Evolutionary conservation across 2,329 filamentous ascomycete genomes (phyloP).

Genomic region (Berkeleyomyces rouxiae): DNA sequence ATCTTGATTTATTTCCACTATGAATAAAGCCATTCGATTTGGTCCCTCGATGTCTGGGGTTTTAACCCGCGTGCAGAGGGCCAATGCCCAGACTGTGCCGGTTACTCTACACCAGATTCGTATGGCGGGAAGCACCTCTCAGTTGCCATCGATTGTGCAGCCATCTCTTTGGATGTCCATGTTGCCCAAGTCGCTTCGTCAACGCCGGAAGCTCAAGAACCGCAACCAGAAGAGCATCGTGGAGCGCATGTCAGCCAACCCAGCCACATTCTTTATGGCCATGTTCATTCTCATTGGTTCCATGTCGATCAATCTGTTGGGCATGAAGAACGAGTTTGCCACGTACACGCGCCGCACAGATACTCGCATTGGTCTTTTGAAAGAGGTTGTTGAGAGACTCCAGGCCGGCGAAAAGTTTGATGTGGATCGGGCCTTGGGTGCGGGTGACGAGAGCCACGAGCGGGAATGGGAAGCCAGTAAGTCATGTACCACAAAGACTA

Average conservation of each 20-base stretch:
- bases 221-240: conserved; percentile 17
- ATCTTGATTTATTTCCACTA: not conserved
- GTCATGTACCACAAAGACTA: conserved; percentile 16
- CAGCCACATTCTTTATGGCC: conserved; percentile 65
- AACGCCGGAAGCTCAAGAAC: not conserved
- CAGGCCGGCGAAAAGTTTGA: conserved; percentile 64
- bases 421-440: conserved; percentile 66
- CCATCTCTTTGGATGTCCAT: conserved; percentile 52
- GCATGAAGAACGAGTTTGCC: conserved; percentile 56
- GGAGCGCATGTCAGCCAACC: conserved; percentile 33
- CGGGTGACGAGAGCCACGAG: conserved; percentile 59
- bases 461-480: conserved; percentile 74
- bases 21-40: not conserved
- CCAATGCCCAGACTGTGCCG: not conserved
- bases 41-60: not conserved
- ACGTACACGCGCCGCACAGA: conserved; percentile 62
- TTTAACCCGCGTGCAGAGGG: not conserved
- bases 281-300: conserved; percentile 82
- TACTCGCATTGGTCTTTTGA: conserved; percentile 57
- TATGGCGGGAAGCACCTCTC: conserved; percentile 18
- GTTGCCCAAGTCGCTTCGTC: conserved; percentile 48
- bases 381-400: conserved; percentile 56
- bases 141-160: conserved; percentile 36
- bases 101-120: not conserved
- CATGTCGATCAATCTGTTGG: conserved; percentile 86